Conservation (phyloP, 495 filamentous ascomycete species). For the Aspergillus sclerotioniger region DNA sequence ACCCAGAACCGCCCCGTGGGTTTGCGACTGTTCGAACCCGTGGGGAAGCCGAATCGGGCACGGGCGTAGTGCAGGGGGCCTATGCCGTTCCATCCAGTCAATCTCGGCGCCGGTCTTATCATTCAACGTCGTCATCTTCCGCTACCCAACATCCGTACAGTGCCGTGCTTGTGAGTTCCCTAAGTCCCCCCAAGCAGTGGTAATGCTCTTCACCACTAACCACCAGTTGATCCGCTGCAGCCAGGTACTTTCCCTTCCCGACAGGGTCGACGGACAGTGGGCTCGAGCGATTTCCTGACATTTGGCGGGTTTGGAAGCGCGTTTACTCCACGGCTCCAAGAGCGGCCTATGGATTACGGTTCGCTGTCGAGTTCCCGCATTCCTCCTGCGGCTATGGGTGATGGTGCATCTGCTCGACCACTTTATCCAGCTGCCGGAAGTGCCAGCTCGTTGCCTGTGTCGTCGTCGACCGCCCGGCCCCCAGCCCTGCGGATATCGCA, state of each 20-base stretch:
- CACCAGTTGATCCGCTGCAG: slow-evolving; percentile 1
- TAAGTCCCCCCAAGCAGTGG: not conserved
- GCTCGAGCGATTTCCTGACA: slow-evolving; percentile 22
- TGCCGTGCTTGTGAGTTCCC: slow-evolving; percentile 13
- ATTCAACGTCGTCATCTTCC: slow-evolving; percentile 22
- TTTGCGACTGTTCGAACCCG: slow-evolving; percentile 27
- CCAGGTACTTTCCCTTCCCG: slow-evolving; percentile 16
- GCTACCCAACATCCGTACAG: slow-evolving; percentile 5
- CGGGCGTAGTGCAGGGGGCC: slow-evolving; percentile 8
- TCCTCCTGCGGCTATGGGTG: not conserved
- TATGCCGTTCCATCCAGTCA: slow-evolving; percentile 13
- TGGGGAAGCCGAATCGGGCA: slow-evolving; percentile 18
- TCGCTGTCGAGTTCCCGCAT: slow-evolving; percentile 14
- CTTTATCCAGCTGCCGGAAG: slow-evolving; percentile 6
- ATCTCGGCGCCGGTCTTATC: slow-evolving; percentile 21
- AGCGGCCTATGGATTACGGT: slow-evolving; percentile 31
- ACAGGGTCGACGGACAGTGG: slow-evolving; percentile 23
- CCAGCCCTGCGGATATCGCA: slow-evolving; percentile 25
- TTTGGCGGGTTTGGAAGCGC: slow-evolving; percentile 17
- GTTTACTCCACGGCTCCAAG: slow-evolving; percentile 11
- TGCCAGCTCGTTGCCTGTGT: slow-evolving; percentile 2
- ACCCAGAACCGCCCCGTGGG: slow-evolving; percentile 58
- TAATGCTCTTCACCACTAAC: not conserved
- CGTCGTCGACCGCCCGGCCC: slow-evolving; percentile 8
- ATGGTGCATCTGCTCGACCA: slow-evolving; percentile 21